Evolutionary conservation across 805 yeast species (phyloP).

Genomic region (Lipomyces yamanashiensis): DNA sequence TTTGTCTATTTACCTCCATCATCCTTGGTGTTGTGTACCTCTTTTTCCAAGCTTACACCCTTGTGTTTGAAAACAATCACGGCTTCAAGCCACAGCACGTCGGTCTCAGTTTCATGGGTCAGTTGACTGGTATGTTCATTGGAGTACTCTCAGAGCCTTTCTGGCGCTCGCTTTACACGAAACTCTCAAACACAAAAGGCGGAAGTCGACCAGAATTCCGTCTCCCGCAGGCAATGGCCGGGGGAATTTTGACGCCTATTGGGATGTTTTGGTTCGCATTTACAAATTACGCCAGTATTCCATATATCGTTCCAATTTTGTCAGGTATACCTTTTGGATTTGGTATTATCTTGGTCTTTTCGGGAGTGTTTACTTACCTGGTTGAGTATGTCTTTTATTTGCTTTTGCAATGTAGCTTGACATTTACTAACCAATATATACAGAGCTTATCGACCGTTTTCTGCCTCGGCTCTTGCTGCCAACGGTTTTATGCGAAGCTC

Average conservation of each 20-base stretch:
- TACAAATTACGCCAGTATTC: constrained; percentile 51
- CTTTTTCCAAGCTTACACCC: constrained; percentile 65
- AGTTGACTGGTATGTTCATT: constrained; percentile 55
- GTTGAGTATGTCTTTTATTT: constrained; percentile 46
- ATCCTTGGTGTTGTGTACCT: constrained; percentile 62
- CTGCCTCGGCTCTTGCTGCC: constrained; percentile 84
- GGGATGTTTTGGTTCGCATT: constrained; percentile 61
- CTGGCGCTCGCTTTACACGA: constrained; percentile 67
- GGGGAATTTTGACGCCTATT: constrained; percentile 52
- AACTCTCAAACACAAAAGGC: constrained; percentile 57
- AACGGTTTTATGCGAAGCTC: constrained; percentile 61
- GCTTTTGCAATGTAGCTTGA: constrained; percentile 52
- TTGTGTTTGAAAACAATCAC: constrained; percentile 56
- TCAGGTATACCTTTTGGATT: constrained; percentile 55
- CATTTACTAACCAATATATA: constrained; percentile 48
- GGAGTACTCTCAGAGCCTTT: constrained; percentile 59
- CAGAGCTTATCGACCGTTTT: constrained; percentile 50
- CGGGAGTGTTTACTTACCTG: constrained; percentile 49
- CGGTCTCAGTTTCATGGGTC: constrained; percentile 64
- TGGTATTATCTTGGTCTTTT: constrained; percentile 48
- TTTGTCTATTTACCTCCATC: constrained; percentile 62
- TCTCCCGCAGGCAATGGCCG: constrained; percentile 58
- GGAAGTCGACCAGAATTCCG: constrained; percentile 54
- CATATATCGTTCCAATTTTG: constrained; percentile 61
- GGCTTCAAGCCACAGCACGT: constrained; percentile 59